Base-by-base conservation (phyloP, 169 alveolate species). In the Eimeria tenella region DNA sequence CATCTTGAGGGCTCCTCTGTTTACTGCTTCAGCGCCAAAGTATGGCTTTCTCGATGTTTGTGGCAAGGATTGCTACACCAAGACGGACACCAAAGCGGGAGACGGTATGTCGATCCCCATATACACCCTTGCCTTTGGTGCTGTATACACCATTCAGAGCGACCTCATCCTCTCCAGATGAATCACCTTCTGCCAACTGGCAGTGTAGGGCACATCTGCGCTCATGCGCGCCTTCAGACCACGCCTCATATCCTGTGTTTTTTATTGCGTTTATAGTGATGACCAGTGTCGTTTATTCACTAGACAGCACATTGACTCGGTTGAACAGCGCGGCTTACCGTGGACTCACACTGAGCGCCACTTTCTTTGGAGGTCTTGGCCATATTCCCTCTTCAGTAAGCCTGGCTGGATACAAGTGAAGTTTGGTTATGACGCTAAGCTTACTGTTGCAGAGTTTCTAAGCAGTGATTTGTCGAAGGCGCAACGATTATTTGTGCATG, bases 11-110 rank as follows among this genome's bases (percentile, higher is more conserved):
- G 2, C 42, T 31, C 42, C 42, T 31, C 23, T 63, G 5, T 25
- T 63, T 52, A 42, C 86, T 77, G 86, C 63, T 50, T 68, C 79
- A 68, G 86, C 86, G 7, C 65, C 5, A 10, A 53, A 50, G 17
- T 77, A 77, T 53, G 86, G 86, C 25, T 77, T 77, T 25, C 86
- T 77, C 49, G 86, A 77, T 49, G 65, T 53, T 17, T 77, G 86
- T 31, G 86, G 63, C 62, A 77, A 52, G 50, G 25, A 77, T 25
- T 77, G 86, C 31, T 77, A 77, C 52, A 77, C 13, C 21, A n/a
- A 42, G 68, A 8, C 86, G 5, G 49, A 77, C 42, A 23, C 65
- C 11, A 31, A 53, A 50, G 23, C 65, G 62, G 86, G 86, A 52
- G 86, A 77, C 50, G 68, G 86, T 77, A 68, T 11, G 86, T 17